phyloP scores from a whole-genome alignment of 1,284 basidiomycete genomes.

The Trichosporon faecale region DNA sequence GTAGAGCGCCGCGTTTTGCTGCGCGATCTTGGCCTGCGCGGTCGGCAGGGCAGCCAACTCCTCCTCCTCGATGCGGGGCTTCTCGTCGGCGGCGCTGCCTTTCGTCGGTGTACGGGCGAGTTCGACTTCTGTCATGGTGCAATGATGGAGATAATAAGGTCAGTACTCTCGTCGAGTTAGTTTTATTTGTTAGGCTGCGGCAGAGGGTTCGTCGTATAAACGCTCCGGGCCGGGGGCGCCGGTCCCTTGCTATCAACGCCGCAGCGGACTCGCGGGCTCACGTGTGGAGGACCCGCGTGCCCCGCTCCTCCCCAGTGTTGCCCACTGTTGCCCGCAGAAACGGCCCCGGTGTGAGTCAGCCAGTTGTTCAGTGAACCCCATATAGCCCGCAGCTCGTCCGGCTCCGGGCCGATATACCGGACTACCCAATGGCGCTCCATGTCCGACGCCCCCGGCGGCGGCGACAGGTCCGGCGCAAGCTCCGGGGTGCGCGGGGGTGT shows the following conservation, averaged over 20 bases:
- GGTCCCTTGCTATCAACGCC: too few species aligned
- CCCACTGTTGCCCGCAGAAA: background rate
- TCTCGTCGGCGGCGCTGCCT: slow-evolving; percentile 5
- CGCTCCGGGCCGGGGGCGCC: too few species aligned
- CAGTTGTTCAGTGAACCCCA: background rate
- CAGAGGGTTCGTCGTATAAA: too few species aligned
- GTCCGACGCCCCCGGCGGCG: too few species aligned
- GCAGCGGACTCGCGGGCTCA: background rate
- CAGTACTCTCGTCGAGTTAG: too few species aligned
- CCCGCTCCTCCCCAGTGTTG: background rate
- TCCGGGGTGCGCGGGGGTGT: too few species aligned
- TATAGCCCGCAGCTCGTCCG: background rate
- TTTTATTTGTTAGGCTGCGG: background rate
- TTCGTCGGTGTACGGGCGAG: slow-evolving; percentile 10
- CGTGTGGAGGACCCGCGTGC: background rate
- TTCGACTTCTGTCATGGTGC: background rate
- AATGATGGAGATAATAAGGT: too few species aligned
- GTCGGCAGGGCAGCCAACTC: slow-evolving; percentile 7
- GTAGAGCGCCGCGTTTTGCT: slow-evolving; percentile 39
- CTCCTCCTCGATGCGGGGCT: background rate
- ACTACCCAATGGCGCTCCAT: background rate
- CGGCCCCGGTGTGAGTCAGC: too few species aligned
- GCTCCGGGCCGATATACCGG: slow-evolving; percentile 1
- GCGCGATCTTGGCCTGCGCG: slow-evolving; percentile 6
- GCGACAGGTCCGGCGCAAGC: too few species aligned